These are phyloP conservation scores for Trichoderma virens DNA, from an alignment of 495 filamentous ascomycete genomes.

Conservation along the genomic window DNA sequence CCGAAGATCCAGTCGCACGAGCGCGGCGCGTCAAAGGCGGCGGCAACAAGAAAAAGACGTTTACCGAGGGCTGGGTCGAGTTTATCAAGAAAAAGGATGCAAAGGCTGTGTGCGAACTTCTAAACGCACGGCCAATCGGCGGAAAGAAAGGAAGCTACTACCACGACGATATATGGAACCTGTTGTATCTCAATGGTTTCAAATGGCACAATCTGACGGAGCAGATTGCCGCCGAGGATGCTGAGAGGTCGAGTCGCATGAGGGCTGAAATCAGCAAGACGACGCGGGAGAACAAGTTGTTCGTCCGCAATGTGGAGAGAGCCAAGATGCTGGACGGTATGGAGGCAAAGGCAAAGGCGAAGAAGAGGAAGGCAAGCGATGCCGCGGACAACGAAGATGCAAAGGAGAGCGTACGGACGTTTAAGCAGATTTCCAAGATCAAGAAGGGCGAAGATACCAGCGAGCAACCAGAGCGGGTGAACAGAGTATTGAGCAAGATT, in stretches of 20 bases:
- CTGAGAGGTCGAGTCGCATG: constrained; percentile 70
- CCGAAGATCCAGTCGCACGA: constrained; percentile 60
- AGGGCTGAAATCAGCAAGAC: constrained; percentile 71
- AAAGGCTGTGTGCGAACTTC: constrained; percentile 71
- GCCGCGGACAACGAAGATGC: constrained; percentile 17
- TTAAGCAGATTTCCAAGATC: constrained; percentile 60
- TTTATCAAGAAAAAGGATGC: constrained; percentile 68
- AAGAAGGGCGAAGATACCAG: constrained; percentile 39
- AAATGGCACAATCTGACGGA: constrained; percentile 67
- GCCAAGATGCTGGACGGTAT: constrained; percentile 68
- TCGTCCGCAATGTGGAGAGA: constrained; percentile 67
- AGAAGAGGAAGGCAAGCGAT: constrained; percentile 32
- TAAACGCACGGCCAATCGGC: constrained; percentile 77
- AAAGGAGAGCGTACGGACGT: constrained; percentile 45
- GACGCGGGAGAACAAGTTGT: constrained; percentile 75
- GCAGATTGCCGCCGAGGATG: constrained; percentile 72
- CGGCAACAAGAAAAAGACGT: constrained; percentile 84
- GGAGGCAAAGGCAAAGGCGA: constrained; percentile 54
- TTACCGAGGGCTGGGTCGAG: constrained; percentile 92
- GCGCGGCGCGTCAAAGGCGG: constrained; percentile 52
- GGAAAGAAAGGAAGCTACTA: constrained; percentile 87
- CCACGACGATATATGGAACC: constrained; percentile 83
- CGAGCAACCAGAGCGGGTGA: constrained; percentile 56
- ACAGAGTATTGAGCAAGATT: constrained; percentile 73
- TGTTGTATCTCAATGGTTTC: constrained; percentile 72